Percentiles rank a stretch among this genome's conserved stretches.
Evolutionary conservation across 257 asterid species (phyloP).

Genomic region (Catharanthus roseus): DNA sequence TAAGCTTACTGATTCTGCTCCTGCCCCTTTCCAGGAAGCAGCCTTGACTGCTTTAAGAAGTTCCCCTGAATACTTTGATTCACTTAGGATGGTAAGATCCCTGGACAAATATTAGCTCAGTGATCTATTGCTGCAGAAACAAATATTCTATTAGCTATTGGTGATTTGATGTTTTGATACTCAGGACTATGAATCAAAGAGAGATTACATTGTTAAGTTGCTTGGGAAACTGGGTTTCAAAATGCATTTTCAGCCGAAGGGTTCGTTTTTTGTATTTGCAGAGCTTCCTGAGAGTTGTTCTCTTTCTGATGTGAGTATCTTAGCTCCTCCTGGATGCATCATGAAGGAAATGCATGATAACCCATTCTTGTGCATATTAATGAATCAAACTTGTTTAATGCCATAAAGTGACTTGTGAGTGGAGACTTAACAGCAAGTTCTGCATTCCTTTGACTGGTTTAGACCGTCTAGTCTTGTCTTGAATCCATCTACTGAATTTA

Average conservation of each 20-base stretch:
- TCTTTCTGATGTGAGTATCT: constrained; percentile 63
- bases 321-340: neutral
- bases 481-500: neutral
- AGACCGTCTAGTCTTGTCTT: neutral
- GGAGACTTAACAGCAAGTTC: neutral
- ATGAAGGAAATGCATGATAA: neutral
- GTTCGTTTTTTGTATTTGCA: constrained; percentile 66
- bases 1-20: constrained; percentile 74
- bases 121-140: neutral
- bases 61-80: constrained; percentile 46
- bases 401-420: neutral
- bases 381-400: neutral
- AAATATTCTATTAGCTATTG: neutral
- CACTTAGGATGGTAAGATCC: constrained; percentile 46
- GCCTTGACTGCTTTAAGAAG: constrained; percentile 77
- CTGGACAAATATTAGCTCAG: neutral
- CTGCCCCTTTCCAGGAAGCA: constrained; percentile 93
- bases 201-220: constrained; percentile 53
- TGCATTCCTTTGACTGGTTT: neutral
- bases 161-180: constrained; percentile 11
- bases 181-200: constrained; percentile 70
- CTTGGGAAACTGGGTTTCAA: constrained; percentile 64
- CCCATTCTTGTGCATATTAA: neutral
- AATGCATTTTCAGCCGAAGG: constrained; percentile 55
- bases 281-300: constrained; percentile 70